Conservation (phyloP, 768 basidiomycete species). For the Suillus alpinus region DNA sequence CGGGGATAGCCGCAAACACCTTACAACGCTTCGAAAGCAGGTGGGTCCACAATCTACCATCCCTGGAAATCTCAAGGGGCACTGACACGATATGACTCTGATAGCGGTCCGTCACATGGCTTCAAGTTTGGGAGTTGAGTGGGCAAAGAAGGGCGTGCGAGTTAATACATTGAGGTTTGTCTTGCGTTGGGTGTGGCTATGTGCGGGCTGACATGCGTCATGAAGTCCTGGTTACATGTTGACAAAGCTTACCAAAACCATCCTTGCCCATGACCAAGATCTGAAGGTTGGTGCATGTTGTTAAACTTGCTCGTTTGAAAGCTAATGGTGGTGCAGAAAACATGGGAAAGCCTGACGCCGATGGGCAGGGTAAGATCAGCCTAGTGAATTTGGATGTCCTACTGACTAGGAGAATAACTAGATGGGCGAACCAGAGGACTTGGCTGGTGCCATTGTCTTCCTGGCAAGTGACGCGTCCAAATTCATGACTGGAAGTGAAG, state of each 20-base stretch:
- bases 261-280: slow-evolving; percentile 71
- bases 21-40: slow-evolving; percentile 95
- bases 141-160: slow-evolving; percentile 86
- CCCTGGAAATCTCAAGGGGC: slow-evolving; percentile 3
- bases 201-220: slow-evolving; percentile 7
- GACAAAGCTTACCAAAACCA: slow-evolving; percentile 82
- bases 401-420: slow-evolving; percentile 26
- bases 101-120: slow-evolving; percentile 93
- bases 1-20: slow-evolving; percentile 75
- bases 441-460: slow-evolving; percentile 88
- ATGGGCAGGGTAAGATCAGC: slow-evolving; percentile 67
- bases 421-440: slow-evolving; percentile 93
- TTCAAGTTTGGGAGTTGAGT: slow-evolving; percentile 88
- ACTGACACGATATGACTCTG: slow-evolving; percentile 7
- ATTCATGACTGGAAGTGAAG: slow-evolving; percentile 86
- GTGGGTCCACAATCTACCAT: slow-evolving; percentile 33
- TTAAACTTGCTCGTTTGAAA: not conserved
- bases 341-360: slow-evolving; percentile 82
- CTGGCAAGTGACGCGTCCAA: slow-evolving; percentile 86
- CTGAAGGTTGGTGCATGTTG: slow-evolving; percentile 56
- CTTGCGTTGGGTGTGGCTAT: not conserved
- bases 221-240: slow-evolving; percentile 90
- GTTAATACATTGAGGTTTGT: slow-evolving; percentile 76
- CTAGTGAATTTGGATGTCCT: not conserved
- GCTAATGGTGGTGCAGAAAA: slow-evolving; percentile 47